Percentiles rank a stretch among this genome's conserved stretches.
Conservation (phyloP, 2,329 filamentous ascomycete species). For the Fonsecaea multimorphosa region DNA sequence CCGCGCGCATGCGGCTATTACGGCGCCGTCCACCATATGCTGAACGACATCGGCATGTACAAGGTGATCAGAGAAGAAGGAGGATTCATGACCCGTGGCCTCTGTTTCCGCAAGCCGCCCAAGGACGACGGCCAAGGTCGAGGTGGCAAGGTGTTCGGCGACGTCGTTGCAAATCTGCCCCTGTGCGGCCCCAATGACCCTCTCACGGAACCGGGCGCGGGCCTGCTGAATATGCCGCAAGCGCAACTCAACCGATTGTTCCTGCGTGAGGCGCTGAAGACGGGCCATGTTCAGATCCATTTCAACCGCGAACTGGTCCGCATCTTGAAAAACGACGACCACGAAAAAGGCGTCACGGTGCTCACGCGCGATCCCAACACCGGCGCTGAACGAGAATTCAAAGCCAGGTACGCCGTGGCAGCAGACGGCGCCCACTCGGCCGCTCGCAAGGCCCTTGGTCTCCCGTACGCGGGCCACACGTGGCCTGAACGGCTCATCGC, state of each 20-base stretch:
- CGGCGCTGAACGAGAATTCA: background rate
- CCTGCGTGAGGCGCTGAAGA: constrained; percentile 25
- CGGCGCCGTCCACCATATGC: constrained; percentile 14
- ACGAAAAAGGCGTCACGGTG: constrained; percentile 19
- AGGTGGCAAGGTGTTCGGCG: constrained; percentile 21
- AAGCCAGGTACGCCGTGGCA: constrained; percentile 19
- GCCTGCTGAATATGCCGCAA: constrained; percentile 24
- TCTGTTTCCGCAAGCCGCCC: constrained; percentile 21
- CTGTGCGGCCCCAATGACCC: constrained; percentile 21
- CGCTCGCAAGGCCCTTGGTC: constrained; percentile 21
- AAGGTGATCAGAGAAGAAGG: constrained; percentile 26
- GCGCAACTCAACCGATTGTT: constrained; percentile 23
- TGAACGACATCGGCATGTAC: constrained; percentile 25
- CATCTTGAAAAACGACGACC: constrained; percentile 13
- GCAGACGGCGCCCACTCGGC: constrained; percentile 24
- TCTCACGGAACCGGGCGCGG: constrained; percentile 9
- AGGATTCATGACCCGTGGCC: constrained; percentile 27
- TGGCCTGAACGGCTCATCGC: constrained; percentile 29
- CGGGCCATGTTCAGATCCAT: constrained; percentile 23
- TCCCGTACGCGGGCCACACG: constrained; percentile 28
- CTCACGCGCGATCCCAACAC: background rate
- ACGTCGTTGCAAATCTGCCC: constrained; percentile 17
- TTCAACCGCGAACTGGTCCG: constrained; percentile 24
- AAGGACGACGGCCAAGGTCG: constrained; percentile 22
- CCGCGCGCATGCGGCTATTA: constrained; percentile 29